Conservation (phyloP, 2,329 filamentous ascomycete species). For the Trichophyton schoenleinii region DNA sequence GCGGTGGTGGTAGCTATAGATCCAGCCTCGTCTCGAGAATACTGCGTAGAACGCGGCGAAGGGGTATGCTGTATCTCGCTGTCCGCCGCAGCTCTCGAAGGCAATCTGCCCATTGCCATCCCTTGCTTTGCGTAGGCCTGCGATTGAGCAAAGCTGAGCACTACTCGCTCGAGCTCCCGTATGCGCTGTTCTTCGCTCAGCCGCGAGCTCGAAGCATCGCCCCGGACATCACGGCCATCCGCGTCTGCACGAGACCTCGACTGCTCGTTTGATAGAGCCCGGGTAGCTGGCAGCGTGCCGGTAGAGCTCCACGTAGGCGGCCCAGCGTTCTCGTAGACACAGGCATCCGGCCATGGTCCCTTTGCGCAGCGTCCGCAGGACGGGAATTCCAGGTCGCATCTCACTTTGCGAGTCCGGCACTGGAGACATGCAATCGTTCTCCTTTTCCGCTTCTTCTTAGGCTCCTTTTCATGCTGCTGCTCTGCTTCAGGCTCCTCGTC, state of each 20-base stretch:
- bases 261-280: not conserved
- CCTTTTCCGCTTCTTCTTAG: constrained; percentile 25
- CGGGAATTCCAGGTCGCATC: constrained; percentile 33
- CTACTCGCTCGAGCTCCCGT: not conserved
- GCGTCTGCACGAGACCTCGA: not conserved
- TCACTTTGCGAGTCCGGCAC: constrained; percentile 32
- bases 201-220: not conserved
- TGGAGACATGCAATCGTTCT: constrained; percentile 32
- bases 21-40: not conserved
- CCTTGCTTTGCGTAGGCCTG: not conserved
- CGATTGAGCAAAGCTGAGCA: not conserved
- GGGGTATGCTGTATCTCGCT: not conserved
- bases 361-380: constrained; percentile 29
- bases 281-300: not conserved
- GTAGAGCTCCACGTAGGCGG: not conserved
- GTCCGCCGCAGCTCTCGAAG: not conserved
- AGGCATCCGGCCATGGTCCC: constrained; percentile 14
- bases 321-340: constrained; percentile 9
- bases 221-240: not conserved
- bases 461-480: constrained; percentile 8
- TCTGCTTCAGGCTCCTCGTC: not conserved
- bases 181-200: not conserved
- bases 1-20: not conserved
- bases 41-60: not conserved
- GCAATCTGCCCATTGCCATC: not conserved